Evolutionary conservation across 352 stramenopile genomes (phyloP).

Genomic region (Nothophytophthora sp.): DNA sequence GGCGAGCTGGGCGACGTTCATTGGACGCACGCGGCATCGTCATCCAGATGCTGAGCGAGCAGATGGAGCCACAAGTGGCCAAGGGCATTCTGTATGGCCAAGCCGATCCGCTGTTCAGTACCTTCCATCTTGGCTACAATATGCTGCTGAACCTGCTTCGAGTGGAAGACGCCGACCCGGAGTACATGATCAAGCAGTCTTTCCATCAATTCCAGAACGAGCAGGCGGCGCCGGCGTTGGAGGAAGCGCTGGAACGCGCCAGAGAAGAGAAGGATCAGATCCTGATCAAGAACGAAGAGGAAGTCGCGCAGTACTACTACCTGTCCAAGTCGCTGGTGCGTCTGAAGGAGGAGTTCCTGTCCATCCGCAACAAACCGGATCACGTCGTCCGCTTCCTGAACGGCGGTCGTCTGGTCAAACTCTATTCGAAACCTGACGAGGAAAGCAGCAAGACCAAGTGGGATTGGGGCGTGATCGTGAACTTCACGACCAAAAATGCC

Average conservation of each 20-base stretch:
- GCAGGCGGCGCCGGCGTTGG: slow-evolving; percentile 69
- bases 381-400: slow-evolving; percentile 95
- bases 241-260: slow-evolving; percentile 79
- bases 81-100: slow-evolving; percentile 94
- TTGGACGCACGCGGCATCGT: slow-evolving; percentile 98
- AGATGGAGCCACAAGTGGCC: slow-evolving; percentile 97
- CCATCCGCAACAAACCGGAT: slow-evolving; percentile 92
- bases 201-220: slow-evolving; percentile 97
- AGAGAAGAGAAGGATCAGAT: slow-evolving; percentile 89
- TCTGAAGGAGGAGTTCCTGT: slow-evolving; percentile 92
- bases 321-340: slow-evolving; percentile 92
- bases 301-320: slow-evolving; percentile 90
- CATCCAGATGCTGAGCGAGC: slow-evolving; percentile 99
- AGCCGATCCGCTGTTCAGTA: slow-evolving; percentile 67
- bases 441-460: slow-evolving; percentile 50
- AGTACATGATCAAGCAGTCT: slow-evolving; percentile 98
- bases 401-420: slow-evolving; percentile 89
- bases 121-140: slow-evolving; percentile 99
- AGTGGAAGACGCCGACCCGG: slow-evolving; percentile 96
- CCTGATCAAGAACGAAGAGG: slow-evolving; percentile 88
- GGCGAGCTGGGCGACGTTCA: slow-evolving; percentile 96
- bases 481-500: slow-evolving; percentile 83
- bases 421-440: slow-evolving; percentile 66
- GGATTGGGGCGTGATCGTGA: slow-evolving; percentile 87
- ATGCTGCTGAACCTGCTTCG: slow-evolving; percentile 99